A percentile compares a stretch with the other conserved stretches of the same genome.
phyloP scores from a whole-genome alignment of 169 alveolate species.

The Besnoitia besnoiti region DNA sequence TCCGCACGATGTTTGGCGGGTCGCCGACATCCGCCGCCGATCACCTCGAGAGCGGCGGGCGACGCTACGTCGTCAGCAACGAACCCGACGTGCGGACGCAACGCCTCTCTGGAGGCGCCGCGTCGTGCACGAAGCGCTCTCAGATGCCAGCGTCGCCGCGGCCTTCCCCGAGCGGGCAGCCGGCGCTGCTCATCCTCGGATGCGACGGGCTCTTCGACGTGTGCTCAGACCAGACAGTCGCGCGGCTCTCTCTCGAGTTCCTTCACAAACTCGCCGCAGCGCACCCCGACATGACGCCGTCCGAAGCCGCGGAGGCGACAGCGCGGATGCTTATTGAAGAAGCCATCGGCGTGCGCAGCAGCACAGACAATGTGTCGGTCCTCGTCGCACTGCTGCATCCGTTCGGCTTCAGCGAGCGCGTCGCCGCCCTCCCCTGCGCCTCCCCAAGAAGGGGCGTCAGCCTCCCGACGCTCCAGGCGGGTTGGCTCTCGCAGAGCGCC shows the following conservation, averaged over 20 bases:
- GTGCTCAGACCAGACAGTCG: slow-evolving; percentile 12
- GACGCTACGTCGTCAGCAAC: not conserved
- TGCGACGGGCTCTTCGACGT: slow-evolving; percentile 61
- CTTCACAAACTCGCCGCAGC: slow-evolving; percentile 14
- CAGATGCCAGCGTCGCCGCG: not conserved
- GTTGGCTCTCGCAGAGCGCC: not conserved
- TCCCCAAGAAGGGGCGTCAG: not conserved
- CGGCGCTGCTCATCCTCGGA: slow-evolving; percentile 53
- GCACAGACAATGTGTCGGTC: slow-evolving; percentile 57
- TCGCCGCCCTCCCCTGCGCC: not conserved
- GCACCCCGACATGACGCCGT: slow-evolving; percentile 27
- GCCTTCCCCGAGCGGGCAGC: not conserved
- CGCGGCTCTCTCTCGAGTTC: slow-evolving; percentile 26
- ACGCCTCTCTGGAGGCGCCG: not conserved
- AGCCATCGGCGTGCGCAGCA: slow-evolving; percentile 40
- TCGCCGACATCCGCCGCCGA: not conserved
- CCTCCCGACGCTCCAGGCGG: too few relatives aligned
- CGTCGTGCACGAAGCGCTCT: not conserved
- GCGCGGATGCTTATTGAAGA: slow-evolving; percentile 59
- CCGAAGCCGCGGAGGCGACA: slow-evolving; percentile 52
- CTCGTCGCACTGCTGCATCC: slow-evolving; percentile 19
- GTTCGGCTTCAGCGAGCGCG: not conserved
- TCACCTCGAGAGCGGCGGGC: not conserved
- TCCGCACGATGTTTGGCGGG: not conserved
- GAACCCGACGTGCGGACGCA: not conserved